Percentiles rank a stretch among this genome's conserved stretches.
These are phyloP conservation scores for Saccharomycopsis crataegensis DNA, from an alignment of 1,139 yeast genomes.

Conservation along the genomic window DNA sequence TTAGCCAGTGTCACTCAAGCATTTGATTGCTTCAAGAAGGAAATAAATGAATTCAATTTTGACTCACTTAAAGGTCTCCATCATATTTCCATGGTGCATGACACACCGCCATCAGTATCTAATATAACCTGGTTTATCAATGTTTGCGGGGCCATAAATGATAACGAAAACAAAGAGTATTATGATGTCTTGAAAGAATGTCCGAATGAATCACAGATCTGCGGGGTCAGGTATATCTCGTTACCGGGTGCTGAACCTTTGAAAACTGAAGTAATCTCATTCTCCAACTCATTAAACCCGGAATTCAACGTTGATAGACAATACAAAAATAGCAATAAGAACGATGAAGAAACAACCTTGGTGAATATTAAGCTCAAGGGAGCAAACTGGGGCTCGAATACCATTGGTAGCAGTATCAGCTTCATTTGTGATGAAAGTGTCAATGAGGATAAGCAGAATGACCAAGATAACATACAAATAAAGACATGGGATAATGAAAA, in stretches of 20 bases:
- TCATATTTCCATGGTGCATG: constrained; percentile 31
- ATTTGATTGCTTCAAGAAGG: constrained; percentile 40
- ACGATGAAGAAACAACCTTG: constrained; percentile 33
- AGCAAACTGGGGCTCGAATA: constrained; percentile 65
- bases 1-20: constrained; percentile 25
- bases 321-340: constrained; percentile 23
- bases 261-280: constrained; percentile 50
- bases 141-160: constrained; percentile 49
- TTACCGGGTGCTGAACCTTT: constrained; percentile 37
- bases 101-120: constrained; percentile 76
- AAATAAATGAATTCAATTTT: constrained; percentile 37
- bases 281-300: constrained; percentile 31
- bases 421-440: constrained; percentile 44
- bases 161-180: constrained; percentile 25
- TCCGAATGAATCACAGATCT: constrained; percentile 60
- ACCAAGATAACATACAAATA: constrained; percentile 19
- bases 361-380: constrained; percentile 43
- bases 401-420: constrained; percentile 43
- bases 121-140: constrained; percentile 61
- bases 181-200: constrained; percentile 40
- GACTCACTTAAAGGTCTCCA: constrained; percentile 44
- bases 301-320: constrained; percentile 28
- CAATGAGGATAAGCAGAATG: constrained; percentile 30
- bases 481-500: constrained; percentile 30
- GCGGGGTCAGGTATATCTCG: constrained; percentile 52